Conservation (phyloP, 2,329 filamentous ascomycete species). For the Diaporthe citriasiana region DNA sequence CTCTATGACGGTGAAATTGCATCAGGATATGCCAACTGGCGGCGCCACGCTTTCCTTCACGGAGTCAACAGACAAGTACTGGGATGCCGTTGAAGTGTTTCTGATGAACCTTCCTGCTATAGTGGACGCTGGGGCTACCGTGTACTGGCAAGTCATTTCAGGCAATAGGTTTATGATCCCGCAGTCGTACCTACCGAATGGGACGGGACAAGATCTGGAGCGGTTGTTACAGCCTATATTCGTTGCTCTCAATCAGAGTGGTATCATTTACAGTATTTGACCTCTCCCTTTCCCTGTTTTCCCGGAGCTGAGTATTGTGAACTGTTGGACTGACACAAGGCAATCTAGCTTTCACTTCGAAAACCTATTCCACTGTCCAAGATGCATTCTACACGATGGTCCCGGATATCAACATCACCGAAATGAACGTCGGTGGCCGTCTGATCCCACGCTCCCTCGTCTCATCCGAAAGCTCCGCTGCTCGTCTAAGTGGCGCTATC, state of each 20-base stretch:
- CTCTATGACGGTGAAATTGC: slow-evolving; percentile 62
- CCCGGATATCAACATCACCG: slow-evolving; percentile 13
- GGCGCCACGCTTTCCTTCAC: slow-evolving; percentile 21
- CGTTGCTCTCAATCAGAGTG: not conserved
- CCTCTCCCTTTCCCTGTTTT: not conserved
- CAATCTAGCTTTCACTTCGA: not conserved
- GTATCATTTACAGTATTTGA: slow-evolving; percentile 5
- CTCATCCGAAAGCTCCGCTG: not conserved
- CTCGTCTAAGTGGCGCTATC: not conserved
- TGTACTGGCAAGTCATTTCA: not conserved
- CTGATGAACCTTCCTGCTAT: slow-evolving; percentile 19
- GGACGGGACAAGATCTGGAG: slow-evolving; percentile 8
- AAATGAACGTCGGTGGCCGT: slow-evolving; percentile 26
- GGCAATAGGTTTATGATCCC: not conserved
- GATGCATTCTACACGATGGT: slow-evolving; percentile 11
- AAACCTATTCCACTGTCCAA: not conserved
- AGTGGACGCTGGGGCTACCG: not conserved
- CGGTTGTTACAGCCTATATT: slow-evolving; percentile 5
- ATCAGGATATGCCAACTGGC: slow-evolving; percentile 45
- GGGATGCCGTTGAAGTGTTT: not conserved
- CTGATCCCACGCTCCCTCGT: slow-evolving; percentile 16
- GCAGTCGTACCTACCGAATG: slow-evolving; percentile 21
- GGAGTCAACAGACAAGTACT: not conserved
- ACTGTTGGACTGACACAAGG: not conserved
- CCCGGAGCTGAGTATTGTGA: no score